Evolutionary conservation across 2,329 filamentous ascomycete species (phyloP), one percentile per base, ranked within the genome.

Genomic region (Talaromyces sp.): DNA sequence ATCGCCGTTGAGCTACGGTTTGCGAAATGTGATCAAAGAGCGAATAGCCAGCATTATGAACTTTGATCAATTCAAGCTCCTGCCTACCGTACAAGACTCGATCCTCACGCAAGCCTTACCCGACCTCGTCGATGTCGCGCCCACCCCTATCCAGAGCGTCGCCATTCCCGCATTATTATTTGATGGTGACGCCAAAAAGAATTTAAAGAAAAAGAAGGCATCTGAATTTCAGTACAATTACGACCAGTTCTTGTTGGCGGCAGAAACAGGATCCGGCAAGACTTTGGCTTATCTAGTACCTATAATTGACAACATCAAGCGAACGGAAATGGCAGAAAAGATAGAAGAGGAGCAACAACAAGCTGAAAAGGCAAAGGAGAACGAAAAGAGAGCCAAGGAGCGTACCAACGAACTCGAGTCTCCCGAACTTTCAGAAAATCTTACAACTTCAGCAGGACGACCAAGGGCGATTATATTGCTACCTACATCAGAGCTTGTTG

Each of bases 221-320:
- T 66, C 60, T 39, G 73, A 76, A 56, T 66, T 73, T 66, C 62
- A 82, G 71, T 67, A 76, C 78, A 64, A 84, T 80, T 77, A 84
- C 70, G 80, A 86, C 60, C 82, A 87, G 59, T 97, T 91, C 72
- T 82, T 99, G 12, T 82, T 99, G 57, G 95, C 95, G 3, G 95
- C 95, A 11, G 95, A 99, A 80, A 99, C 95, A 0, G 95, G 95
- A 12, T 98, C 95, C 0, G 95, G 95, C 64, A 99, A 99, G 81
- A 99, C 95, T 0, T 81, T 99, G 65, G 92, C 95, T 8, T 99
- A 99, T 72, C 80, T 98, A 5, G 77, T 97, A 5, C 96, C 95
- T 0, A 84, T 88, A 16, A 82, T 99, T 59, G 87, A 99, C 76
- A 90, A 91, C 8, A 77, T 99, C 69, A 99, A 99, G 78, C 80